phyloP scores from a whole-genome alignment of 805 yeast genomes.

The Cyberlindnera misumaiensis region DNA sequence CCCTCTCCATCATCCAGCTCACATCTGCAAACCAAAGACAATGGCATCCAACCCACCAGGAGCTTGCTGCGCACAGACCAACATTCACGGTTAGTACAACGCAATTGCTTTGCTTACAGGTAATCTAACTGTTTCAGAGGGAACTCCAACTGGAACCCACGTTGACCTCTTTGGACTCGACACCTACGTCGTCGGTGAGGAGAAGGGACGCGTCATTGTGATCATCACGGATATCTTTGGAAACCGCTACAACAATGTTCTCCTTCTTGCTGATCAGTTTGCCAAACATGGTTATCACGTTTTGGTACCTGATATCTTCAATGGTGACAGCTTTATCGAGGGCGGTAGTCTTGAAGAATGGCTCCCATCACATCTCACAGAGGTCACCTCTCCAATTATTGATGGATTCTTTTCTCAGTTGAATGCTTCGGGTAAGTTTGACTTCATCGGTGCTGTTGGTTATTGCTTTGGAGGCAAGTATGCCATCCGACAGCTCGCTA shows the following conservation, averaged over 20 bases:
- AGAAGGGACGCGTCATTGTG: conserved; percentile 43
- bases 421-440: conserved; percentile 27
- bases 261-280: conserved; percentile 59
- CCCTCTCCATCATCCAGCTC: no score
- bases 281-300: conserved; percentile 60
- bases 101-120: no score
- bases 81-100: conserved; percentile 23
- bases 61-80: conserved; percentile 8
- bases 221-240: conserved; percentile 72
- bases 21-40: no score
- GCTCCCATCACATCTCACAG: conserved; percentile 46
- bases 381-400: conserved; percentile 41
- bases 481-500: conserved; percentile 44
- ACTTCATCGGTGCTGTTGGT: conserved; percentile 57
- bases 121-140: no score
- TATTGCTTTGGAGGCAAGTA: conserved; percentile 83
- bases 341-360: conserved; percentile 33
- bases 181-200: conserved; percentile 42
- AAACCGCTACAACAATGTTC: conserved; percentile 44
- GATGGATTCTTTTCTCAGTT: conserved; percentile 40
- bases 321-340: conserved; percentile 36
- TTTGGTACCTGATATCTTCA: conserved; percentile 68
- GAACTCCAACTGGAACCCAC: conserved; percentile 40
- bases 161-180: conserved; percentile 35
- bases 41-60: conserved; percentile 49